Conservation (phyloP, 345 rosid genomes). For the Populus deltoides region DNA sequence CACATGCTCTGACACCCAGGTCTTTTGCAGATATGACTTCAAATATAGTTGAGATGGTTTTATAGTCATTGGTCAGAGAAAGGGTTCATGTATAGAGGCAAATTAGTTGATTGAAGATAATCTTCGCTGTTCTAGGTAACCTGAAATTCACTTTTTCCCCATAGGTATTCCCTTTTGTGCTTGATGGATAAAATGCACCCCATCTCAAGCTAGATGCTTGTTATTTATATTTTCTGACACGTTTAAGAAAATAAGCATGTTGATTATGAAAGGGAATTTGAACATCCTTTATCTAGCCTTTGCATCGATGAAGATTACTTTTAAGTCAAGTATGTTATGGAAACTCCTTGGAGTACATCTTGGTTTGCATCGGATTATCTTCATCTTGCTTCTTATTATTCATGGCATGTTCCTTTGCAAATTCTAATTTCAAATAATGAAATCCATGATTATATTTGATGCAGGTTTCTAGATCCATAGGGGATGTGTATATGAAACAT, state of each 20-base stretch:
- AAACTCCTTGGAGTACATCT: neutral
- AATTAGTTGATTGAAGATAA: neutral
- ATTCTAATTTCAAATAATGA: neutral
- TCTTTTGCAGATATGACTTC: neutral
- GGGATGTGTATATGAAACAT: constrained; percentile 83
- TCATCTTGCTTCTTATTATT: constrained; percentile 1
- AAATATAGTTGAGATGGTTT: neutral
- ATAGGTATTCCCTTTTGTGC: neutral
- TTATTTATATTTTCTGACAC: neutral
- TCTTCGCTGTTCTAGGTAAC: neutral
- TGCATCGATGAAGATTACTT: neutral
- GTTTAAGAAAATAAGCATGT: neutral
- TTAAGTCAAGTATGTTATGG: neutral
- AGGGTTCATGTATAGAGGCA: neutral
- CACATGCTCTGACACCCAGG: neutral
- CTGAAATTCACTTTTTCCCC: neutral
- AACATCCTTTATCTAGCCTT: neutral
- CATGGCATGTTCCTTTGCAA: constrained; percentile 1
- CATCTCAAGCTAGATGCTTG: neutral
- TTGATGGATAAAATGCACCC: neutral
- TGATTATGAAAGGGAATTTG: constrained; percentile 1
- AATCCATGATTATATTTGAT: constrained; percentile 21
- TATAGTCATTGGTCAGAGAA: neutral
- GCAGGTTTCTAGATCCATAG: constrained; percentile 87
- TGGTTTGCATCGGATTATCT: constrained; percentile 1